Evolutionary conservation across 1,139 yeast genomes (phyloP), one percentile per base, ranked within the genome.

Genomic region (Yamadazyma triangularis): DNA sequence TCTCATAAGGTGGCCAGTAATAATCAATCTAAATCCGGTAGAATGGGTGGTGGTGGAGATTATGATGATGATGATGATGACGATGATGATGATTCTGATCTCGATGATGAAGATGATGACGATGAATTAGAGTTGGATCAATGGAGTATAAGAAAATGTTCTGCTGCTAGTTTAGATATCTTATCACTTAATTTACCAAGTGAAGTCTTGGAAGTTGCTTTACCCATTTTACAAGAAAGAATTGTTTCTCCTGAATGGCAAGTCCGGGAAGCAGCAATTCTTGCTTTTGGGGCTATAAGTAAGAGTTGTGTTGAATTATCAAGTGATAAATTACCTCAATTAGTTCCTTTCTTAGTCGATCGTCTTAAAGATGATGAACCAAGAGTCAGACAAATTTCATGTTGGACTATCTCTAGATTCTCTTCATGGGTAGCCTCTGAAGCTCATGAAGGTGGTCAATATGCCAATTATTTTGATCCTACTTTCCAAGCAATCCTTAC

Each of bases 231-330:
- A 33, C 85, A 85, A 51, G 78, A 75, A 31, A 75, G 79, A 35
- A 77, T 91, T 33, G 72, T 73, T 5, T 73, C 87, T 2, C 60
- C 66, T 4, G 75, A 80, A 37, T 91, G 98, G 98, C 85, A 85
- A 24, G 76, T 83, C 10, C 73, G 96, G 39, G 98, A 91, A 54
- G 95, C 96, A 2, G 80, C 96, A 1, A 89, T 91, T 23, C 68
- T 91, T 32, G 96, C 97, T 1, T 75, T 91, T 53, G 98, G 98
- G 37, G 98, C 98, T 19, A 81, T 89, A 48, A 85, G 95, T 24
- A 88, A 82, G 45, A 94, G 96, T 44, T 88, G 95, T 46, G 67
- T 81, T 33, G 85, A 81, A 34, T 70, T 76, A 33, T 79, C 89
- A 12, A 61, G 79, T 14, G 79, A 77, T 26, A 84, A 84, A 47